Conservation (phyloP, 345 rosid genomes). For the Sonneratia alba region DNA sequence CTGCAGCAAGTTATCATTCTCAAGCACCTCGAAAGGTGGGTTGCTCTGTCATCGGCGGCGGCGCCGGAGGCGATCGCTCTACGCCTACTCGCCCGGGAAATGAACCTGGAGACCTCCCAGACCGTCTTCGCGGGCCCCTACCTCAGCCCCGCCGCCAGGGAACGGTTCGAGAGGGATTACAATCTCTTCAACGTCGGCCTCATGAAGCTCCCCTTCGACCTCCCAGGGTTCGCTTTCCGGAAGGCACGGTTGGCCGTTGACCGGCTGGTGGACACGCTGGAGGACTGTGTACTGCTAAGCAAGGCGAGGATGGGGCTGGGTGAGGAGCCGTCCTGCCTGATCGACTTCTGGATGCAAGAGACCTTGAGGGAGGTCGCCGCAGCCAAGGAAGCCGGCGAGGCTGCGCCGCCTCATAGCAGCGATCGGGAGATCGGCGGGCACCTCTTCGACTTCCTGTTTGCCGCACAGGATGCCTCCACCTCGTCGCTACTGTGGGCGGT, state of each 20-base stretch:
- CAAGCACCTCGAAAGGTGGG: too few relatives aligned
- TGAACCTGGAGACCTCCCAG: conserved; percentile 85
- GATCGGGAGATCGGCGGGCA: conserved; percentile 53
- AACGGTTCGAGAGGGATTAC: conserved; percentile 44
- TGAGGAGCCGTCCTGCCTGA: conserved; percentile 51
- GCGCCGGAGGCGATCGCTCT: conserved; percentile 20
- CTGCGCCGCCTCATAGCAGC: conserved; percentile 30
- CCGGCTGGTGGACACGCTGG: conserved; percentile 36
- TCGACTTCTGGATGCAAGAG: conserved; percentile 84
- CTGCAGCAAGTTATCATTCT: too few relatives aligned
- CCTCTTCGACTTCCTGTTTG: conserved; percentile 75
- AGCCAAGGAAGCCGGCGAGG: conserved; percentile 19
- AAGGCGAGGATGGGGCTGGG: conserved; percentile 39
- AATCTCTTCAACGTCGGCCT: conserved; percentile 58
- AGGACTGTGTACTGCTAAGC: conserved; percentile 36
- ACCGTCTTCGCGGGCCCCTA: conserved; percentile 76
- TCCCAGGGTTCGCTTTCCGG: conserved; percentile 57
- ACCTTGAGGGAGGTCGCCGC: conserved; percentile 25
- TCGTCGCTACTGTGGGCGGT: too few relatives aligned
- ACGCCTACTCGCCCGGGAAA: conserved; percentile 48
- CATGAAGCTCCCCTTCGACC: conserved; percentile 60
- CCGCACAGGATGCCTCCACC: conserved; percentile 43
- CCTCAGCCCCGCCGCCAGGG: conserved; percentile 24
- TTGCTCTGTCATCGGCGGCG: neutral
- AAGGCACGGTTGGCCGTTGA: conserved; percentile 55